Percentiles rank a stretch among this genome's conserved stretches.
Conservation (phyloP, 495 filamentous ascomycete species). For the Talaromyces thailandensis region DNA sequence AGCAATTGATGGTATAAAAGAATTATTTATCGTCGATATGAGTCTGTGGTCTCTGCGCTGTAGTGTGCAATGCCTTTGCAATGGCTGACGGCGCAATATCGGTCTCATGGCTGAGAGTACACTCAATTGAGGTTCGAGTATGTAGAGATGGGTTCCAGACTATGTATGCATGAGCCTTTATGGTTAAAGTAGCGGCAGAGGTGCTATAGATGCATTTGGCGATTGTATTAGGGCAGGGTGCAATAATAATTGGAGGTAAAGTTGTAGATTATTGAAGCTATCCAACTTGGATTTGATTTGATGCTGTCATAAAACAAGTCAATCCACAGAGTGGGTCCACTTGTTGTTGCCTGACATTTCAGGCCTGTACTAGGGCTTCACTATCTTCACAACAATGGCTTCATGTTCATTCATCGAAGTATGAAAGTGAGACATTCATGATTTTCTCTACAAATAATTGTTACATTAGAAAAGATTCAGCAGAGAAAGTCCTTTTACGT, state of each 20-base stretch:
- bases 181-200: background rate
- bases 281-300: background rate
- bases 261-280: background rate
- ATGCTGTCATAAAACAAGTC: background rate
- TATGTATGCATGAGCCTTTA: background rate
- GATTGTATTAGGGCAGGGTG: background rate
- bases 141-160: background rate
- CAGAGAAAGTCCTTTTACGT: too few species aligned
- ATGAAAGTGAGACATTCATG: too few species aligned
- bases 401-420: background rate
- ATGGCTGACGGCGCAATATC: background rate
- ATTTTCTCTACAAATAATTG: too few species aligned
- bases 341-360: background rate
- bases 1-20: background rate
- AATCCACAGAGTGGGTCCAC: background rate
- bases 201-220: background rate
- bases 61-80: background rate
- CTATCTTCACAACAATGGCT: background rate
- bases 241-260: background rate
- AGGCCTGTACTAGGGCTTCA: background rate
- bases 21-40: background rate
- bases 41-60: background rate
- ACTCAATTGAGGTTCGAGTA: background rate
- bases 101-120: background rate
- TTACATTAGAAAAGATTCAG: too few species aligned